These are phyloP conservation scores for Paraphaeosphaeria minitans DNA, from an alignment of 2,329 filamentous ascomycete species.

Conservation along the genomic window DNA sequence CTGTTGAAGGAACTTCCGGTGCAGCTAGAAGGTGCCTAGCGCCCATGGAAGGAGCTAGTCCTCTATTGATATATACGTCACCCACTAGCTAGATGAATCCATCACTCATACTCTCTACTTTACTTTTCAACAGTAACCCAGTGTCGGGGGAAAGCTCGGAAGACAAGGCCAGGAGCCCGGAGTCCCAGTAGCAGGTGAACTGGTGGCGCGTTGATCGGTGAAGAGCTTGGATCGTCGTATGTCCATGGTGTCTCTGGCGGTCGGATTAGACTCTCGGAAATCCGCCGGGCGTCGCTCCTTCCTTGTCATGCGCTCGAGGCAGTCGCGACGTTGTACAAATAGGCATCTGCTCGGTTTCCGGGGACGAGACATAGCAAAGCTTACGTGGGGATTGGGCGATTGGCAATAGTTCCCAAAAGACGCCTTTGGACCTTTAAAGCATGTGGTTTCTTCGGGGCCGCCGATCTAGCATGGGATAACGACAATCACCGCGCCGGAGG, in stretches of 20 bases:
- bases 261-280: background rate
- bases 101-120: no score
- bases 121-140: no score
- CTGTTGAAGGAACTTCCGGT: no score
- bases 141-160: slow-evolving; percentile 19
- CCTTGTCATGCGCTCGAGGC: background rate
- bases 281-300: background rate
- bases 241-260: background rate
- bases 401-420: background rate
- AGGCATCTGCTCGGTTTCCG: no score
- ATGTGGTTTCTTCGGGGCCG: no score
- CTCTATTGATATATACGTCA: no score
- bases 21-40: no score
- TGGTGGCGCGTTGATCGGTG: slow-evolving; percentile 7
- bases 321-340: background rate
- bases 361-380: background rate
- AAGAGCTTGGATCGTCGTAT: slow-evolving; percentile 2
- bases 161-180: slow-evolving; percentile 14
- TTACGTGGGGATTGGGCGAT: background rate
- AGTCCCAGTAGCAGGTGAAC: slow-evolving; percentile 5
- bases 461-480: no score
- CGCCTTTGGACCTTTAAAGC: no score
- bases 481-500: no score
- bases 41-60: no score
- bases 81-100: no score